A percentile compares a stretch with the other conserved stretches of the same genome.
Evolutionary conservation across 805 yeast genomes (phyloP).

Genomic region (Saturnispora bothae): DNA sequence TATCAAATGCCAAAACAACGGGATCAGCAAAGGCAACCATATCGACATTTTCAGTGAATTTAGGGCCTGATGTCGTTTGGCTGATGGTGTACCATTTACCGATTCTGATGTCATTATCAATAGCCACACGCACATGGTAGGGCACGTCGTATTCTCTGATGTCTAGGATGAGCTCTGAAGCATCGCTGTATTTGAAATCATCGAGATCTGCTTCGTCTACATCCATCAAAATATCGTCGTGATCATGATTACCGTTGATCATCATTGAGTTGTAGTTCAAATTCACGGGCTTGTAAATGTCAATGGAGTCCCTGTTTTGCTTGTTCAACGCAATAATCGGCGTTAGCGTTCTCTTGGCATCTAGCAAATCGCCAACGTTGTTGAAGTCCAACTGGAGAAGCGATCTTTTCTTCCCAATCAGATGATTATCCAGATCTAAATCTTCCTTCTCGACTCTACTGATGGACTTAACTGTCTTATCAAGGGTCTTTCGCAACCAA

Average conservation of each 20-base stretch:
- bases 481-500: slow-evolving; percentile 57
- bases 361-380: slow-evolving; percentile 61
- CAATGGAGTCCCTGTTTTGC: slow-evolving; percentile 48
- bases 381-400: slow-evolving; percentile 63
- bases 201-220: slow-evolving; percentile 14
- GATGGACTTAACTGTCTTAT: slow-evolving; percentile 47
- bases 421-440: slow-evolving; percentile 71
- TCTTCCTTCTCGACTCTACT: slow-evolving; percentile 64
- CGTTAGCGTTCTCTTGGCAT: slow-evolving; percentile 56
- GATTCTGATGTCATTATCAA: slow-evolving; percentile 75
- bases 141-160: slow-evolving; percentile 94
- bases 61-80: slow-evolving; percentile 45
- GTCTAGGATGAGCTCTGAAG: slow-evolving; percentile 61
- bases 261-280: slow-evolving; percentile 26
- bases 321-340: slow-evolving; percentile 68
- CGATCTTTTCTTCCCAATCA: slow-evolving; percentile 60
- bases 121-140: slow-evolving; percentile 91
- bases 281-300: slow-evolving; percentile 52
- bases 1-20: slow-evolving; percentile 91
- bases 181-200: slow-evolving; percentile 31
- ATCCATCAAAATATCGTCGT: slow-evolving; percentile 22
- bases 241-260: slow-evolving; percentile 17
- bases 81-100: slow-evolving; percentile 93
- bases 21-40: slow-evolving; percentile 95
- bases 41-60: slow-evolving; percentile 50